Base-by-base conservation (phyloP, 2,329 filamentous ascomycete genomes). In the Aspergillus candidus region DNA sequence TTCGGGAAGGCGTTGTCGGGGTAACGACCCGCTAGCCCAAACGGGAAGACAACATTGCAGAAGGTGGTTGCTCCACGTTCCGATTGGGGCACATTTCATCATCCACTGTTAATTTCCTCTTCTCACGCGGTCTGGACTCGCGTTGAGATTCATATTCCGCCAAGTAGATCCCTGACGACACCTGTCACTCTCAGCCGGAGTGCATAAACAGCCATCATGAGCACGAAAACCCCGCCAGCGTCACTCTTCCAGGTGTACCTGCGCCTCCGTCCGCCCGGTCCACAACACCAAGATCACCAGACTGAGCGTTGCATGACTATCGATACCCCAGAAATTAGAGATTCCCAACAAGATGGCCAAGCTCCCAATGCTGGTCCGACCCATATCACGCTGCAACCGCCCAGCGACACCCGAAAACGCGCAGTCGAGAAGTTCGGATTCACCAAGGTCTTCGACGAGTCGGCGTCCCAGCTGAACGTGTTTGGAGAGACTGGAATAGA, bases 361-460 rank as follows among this genome's bases (percentile, higher is more conserved):
- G 46, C 43, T 35, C 40, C 55, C 22, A 38, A 42, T 8, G 38
- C 44, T 10, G 61, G 67, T 17, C 75, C 84, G 0, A 86, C 81
- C 1, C 83, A 88, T 60, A 84, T 90, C 51, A 87, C 82, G 0
- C 67, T 90, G 12, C 86, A 87, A 55, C 89, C 90, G 1, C 86
- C 88, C 2, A 86, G 82, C 50, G 91, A 96, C 48, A 78, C 81
- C 49, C 79, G 91, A 44, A 87, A 91, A 55, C 81, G 90, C 36
- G 89, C 90, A 1, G 81, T 96, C 31, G 93, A 98, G 66, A 88
- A 86, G 62, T 98, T 97, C 63, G 87, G 84, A 2, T 98, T 98
- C 61, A 98, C 93, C 0, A 82, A 82, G 50, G 89, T 98, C 1
- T 96, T 97, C 56, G 86, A 94, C 56, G 90, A 97, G 61, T 76